A percentile compares a stretch with the other conserved stretches of the same genome.
Conservation (phyloP, 2,329 filamentous ascomycete species). For the Ophiocordyceps polyrhachis-furcata region DNA sequence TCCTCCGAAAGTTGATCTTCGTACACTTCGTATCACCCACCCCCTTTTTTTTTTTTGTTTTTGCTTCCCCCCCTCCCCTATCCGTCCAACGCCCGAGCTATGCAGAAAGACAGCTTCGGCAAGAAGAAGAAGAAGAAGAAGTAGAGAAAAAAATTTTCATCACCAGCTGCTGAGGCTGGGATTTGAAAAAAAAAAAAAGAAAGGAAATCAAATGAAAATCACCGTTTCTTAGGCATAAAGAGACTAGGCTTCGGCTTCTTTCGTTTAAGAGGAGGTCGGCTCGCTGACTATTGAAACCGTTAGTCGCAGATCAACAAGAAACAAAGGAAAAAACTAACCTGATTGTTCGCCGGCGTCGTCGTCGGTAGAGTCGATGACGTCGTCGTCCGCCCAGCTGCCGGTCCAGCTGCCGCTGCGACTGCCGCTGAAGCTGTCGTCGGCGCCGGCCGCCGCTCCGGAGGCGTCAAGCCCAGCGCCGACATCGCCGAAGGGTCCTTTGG, state of each 20-base stretch:
- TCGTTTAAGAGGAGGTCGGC: conserved; percentile 2
- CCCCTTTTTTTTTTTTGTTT: too few relatives aligned
- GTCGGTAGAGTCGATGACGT: neutral
- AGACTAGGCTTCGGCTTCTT: conserved; percentile 6
- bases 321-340: neutral
- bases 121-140: neutral
- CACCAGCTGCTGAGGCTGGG: too few relatives aligned
- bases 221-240: conserved; percentile 8
- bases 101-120: neutral
- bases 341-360: neutral
- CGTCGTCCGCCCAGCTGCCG: neutral
- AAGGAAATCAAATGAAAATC: neutral
- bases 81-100: neutral
- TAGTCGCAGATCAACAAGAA: neutral
- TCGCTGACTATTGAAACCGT: neutral
- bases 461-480: conserved; percentile 28
- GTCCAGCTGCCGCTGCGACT: conserved; percentile 4
- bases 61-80: too few relatives aligned
- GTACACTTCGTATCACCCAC: too few relatives aligned
- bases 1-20: too few relatives aligned
- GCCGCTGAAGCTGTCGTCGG: conserved; percentile 4
- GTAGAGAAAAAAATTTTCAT: too few relatives aligned
- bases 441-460: conserved; percentile 22
- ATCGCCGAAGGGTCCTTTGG: conserved; percentile 32
- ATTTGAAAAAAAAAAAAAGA: neutral